A percentile compares a stretch with the other conserved stretches of the same genome.
These are phyloP conservation scores for Phytophthora fragariae DNA, from an alignment of 352 stramenopile species.

Conservation along the genomic window DNA sequence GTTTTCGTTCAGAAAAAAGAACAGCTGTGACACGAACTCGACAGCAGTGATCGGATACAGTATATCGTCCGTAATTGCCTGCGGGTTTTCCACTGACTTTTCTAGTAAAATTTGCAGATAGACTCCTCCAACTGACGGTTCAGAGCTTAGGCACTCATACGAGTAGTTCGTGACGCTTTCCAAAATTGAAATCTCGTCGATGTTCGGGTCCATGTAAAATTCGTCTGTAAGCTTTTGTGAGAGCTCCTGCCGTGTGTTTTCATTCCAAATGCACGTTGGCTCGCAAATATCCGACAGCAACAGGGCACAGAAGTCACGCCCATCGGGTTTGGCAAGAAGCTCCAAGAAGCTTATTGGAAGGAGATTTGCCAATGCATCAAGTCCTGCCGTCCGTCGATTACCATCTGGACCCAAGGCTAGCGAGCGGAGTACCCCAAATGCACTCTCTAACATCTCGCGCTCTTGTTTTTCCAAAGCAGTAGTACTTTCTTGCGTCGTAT, in stretches of 20 bases:
- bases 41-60: conserved; percentile 62
- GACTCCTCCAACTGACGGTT: conserved; percentile 75
- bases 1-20: conserved; percentile 85
- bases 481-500: conserved; percentile 44
- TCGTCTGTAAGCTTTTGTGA: conserved; percentile 73
- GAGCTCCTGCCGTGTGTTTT: conserved; percentile 65
- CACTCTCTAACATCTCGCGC: conserved; percentile 76
- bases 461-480: conserved; percentile 67
- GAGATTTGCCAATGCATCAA: conserved; percentile 73
- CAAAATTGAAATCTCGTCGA: conserved; percentile 69
- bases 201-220: conserved; percentile 64
- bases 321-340: conserved; percentile 71
- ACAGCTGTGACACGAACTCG: conserved; percentile 71
- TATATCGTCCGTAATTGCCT: conserved; percentile 57
- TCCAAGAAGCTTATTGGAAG: conserved; percentile 80
- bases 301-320: conserved; percentile 77
- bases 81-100: conserved; percentile 60
- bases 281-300: conserved; percentile 78
- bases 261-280: conserved; percentile 83
- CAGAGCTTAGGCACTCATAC: conserved; percentile 80
- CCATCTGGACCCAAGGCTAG: conserved; percentile 67
- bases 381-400: conserved; percentile 54
- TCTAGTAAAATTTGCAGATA: conserved; percentile 77
- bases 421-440: conserved; percentile 68
- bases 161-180: conserved; percentile 79